Evolutionary conservation across 441 rosid genomes (phyloP).

Genomic region (Euphorbia schlechtendalii): DNA sequence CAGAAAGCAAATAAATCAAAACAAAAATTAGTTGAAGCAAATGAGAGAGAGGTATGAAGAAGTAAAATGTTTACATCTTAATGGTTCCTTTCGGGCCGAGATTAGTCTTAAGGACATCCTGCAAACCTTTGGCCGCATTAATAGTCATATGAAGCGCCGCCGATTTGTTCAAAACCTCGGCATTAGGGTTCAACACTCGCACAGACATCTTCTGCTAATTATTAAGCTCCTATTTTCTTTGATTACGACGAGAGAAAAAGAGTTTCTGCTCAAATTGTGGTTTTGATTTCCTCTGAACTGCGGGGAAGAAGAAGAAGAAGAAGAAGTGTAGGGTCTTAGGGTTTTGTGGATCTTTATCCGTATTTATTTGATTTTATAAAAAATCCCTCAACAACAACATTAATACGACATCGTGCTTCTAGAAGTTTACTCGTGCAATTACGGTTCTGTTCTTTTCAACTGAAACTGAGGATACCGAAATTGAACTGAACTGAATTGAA

Average conservation of each 20-base stretch:
- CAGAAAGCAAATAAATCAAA: slow-evolving; percentile 4
- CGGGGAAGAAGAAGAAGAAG: background rate
- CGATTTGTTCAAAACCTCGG: slow-evolving; percentile 96
- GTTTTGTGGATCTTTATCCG: slow-evolving; percentile 6
- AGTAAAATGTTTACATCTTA: slow-evolving; percentile 49
- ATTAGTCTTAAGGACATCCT: slow-evolving; percentile 84
- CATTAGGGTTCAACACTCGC: slow-evolving; percentile 89
- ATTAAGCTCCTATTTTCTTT: background rate
- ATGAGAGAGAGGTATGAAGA: background rate
- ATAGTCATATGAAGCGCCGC: slow-evolving; percentile 99
- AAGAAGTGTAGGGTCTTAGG: slow-evolving; percentile 5
- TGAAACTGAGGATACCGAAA: too few species aligned
- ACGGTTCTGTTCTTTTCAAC: too few species aligned
- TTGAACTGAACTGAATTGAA: too few species aligned
- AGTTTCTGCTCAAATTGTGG: background rate
- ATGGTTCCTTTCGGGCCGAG: slow-evolving; percentile 98
- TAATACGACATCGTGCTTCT: too few species aligned
- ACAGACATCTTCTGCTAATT: slow-evolving; percentile 59
- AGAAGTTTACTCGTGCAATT: too few species aligned
- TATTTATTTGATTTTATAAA: background rate
- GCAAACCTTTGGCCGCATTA: slow-evolving; percentile 94
- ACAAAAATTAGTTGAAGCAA: background rate
- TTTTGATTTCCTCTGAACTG: background rate
- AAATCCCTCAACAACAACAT: slow-evolving; percentile 1
- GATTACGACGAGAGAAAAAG: background rate